Base-by-base conservation (phyloP, 345 rosid genomes). In the Populus euphratica region DNA sequence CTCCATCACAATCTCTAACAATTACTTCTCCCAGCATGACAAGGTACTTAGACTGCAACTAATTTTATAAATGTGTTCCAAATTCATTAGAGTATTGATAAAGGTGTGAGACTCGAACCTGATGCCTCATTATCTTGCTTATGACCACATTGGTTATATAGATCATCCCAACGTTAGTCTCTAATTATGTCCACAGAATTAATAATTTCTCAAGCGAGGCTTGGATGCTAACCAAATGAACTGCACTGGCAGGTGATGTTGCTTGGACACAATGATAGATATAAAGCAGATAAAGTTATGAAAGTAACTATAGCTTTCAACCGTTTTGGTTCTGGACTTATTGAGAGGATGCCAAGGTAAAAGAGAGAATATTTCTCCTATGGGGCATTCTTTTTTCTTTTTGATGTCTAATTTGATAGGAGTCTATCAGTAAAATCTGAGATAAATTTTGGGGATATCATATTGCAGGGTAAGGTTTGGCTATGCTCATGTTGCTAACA, bases 291-390 rank as follows among this genome's bases (percentile, higher is more conserved):
- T 59, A 80, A 72, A 66, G 77, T 56, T 5, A 68, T 77, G 83
- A 81, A 77, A 39, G 70, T 81, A 13, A 81, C 80, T 0, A 27
- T 81, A 16, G 83, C 63, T 47, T 76, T 77, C 75, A 81, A 81
- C 77, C 83, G 69, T 68, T 81, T 77, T 61, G 80, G 83, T 5
- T 8, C 73, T 12, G 80, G 83, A 14, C 69, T 73, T 21, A 73
- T 81, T 29, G 77, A 77, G 67, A 81, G 83, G 70, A 81, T 81
- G 83, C 80, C 83, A 5, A 77, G 83, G 80, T 76, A 44, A 12
- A 35, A 54, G 27, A 50, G 18, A 18, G n/a, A 50, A 18, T 54
- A 3, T 43, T 11, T 43, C 47, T 43, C 47, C 47, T 43, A 0
- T 0, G 47, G 47, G 47, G 14, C 47, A 43, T 43, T 47, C 18